Evolutionary conservation across 2,329 filamentous ascomycete species (phyloP), one percentile per base, ranked within the genome.

Genomic region (Purpureocillium lavendulum): DNA sequence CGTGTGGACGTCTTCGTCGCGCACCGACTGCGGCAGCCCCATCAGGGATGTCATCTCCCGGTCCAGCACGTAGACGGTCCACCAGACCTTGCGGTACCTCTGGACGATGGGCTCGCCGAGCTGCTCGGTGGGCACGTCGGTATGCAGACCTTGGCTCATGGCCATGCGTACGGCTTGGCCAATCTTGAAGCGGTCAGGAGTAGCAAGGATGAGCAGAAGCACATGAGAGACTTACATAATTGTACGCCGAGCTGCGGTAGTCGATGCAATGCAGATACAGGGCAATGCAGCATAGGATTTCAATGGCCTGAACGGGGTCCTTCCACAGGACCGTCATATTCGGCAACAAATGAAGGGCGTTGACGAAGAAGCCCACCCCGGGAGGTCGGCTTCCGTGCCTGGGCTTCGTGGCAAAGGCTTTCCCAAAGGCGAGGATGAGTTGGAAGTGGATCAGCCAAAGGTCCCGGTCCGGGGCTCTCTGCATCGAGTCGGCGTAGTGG

Each of bases 401-500:
- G 13, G 62, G 52, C 24, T 62, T 60, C 18, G 64, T 62, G 0
- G 68, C 60, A 26, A 77, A 71, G 0, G 68, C 70, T 45, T 76
- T 76, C 1, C 73, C 73, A 42, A 77, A 73, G 0, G 73, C 72
- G 3, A 77, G 55, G 9, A 77, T 61, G 1, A 75, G 55, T 3
- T 75, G 54, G 13, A 71, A 74, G 37, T 77, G 73, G 13, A 72
- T 65, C 40, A 71, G 75, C 60, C 69, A 75, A 2, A 76, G 49
- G 10, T 44, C 46, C 15, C 31, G 24, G 12, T 3, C 38, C 15
- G 21, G 6, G 1, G 52, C 44, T 0, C 46, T 41, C 1, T 47
- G 40, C 0, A 46, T 47, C 6, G 49, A 42, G 1, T 56, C 46
- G 3, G 51, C 32, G 12, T 59, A 61, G 30, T 57, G 58, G 6